A percentile compares a stretch with the other conserved stretches of the same genome.
These are phyloP conservation scores for Asterochloris erici DNA, from an alignment of 139 green algal genomes.

Conservation along the genomic window DNA sequence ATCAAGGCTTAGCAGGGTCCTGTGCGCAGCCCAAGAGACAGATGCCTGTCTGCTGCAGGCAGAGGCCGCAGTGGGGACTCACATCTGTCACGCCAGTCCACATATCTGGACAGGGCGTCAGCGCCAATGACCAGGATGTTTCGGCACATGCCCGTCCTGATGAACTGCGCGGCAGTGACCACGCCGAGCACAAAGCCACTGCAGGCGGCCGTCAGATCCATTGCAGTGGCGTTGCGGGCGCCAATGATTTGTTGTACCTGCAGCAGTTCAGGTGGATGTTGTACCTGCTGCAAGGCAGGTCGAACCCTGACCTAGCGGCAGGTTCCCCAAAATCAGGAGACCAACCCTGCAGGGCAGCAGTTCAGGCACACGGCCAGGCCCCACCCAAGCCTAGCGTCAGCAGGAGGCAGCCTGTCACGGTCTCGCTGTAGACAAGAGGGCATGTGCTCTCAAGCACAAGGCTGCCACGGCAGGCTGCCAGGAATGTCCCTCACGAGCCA, in stretches of 20 bases:
- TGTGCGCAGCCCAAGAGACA: no score
- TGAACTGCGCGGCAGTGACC: slow-evolving; percentile 84
- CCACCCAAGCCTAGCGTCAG: no score
- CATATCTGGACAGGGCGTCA: slow-evolving; percentile 86
- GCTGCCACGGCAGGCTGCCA: no score
- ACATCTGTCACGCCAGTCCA: slow-evolving; percentile 92
- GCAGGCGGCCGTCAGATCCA: slow-evolving; percentile 97
- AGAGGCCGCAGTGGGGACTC: not conserved
- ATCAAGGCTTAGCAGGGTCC: no score
- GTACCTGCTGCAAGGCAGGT: not conserved
- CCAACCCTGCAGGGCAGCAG: no score
- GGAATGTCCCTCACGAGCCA: not conserved
- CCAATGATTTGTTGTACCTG: slow-evolving; percentile 62
- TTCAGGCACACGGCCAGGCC: no score
- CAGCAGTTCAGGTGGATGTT: not conserved
- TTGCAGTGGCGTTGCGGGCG: slow-evolving; percentile 79
- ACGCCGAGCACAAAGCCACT: slow-evolving; percentile 94
- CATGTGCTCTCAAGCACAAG: no score
- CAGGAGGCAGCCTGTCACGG: no score
- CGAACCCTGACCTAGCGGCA: no score
- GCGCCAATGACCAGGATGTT: slow-evolving; percentile 92
- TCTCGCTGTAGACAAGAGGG: no score
- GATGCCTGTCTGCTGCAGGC: no score
- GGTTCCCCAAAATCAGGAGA: no score
- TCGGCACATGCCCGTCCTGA: slow-evolving; percentile 70